Percentiles rank a stretch among this genome's conserved stretches.
Conservation (phyloP, 2,329 filamentous ascomycete genomes). For the Pleomassaria siparia region DNA sequence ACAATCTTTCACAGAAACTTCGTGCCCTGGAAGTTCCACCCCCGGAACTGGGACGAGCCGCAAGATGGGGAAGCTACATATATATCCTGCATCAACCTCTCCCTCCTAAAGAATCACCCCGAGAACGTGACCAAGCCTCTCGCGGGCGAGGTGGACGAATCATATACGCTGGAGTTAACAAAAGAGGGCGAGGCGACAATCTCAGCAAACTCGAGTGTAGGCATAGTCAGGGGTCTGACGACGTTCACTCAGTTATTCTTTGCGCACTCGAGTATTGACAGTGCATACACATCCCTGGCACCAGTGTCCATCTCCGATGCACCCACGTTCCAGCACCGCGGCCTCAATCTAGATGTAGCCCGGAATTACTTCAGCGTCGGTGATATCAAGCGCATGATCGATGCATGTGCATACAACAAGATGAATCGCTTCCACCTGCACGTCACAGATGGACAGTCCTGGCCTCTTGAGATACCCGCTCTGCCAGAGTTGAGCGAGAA, state of each 20-base stretch:
- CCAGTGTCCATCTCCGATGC: constrained; percentile 72
- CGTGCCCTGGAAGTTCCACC: constrained; percentile 76
- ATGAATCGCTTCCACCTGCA: constrained; percentile 82
- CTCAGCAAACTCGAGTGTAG: constrained; percentile 65
- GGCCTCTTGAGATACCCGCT: constrained; percentile 78
- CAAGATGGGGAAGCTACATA: constrained; percentile 44
- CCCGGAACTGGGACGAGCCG: constrained; percentile 66
- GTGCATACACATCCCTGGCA: constrained; percentile 67
- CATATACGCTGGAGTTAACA: constrained; percentile 67
- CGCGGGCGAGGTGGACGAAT: constrained; percentile 70
- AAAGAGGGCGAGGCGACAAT: constrained; percentile 63
- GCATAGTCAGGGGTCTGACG: constrained; percentile 71
- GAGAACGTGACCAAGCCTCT: constrained; percentile 60
- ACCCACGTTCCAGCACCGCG: constrained; percentile 75
- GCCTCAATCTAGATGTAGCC: constrained; percentile 76
- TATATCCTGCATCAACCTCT: constrained; percentile 63
- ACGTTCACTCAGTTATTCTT: constrained; percentile 82
- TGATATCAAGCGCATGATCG: constrained; percentile 73
- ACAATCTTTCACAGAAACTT: constrained; percentile 69
- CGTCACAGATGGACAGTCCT: constrained; percentile 80
- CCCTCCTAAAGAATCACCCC: constrained; percentile 59
- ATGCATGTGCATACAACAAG: constrained; percentile 77
- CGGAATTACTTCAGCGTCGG: constrained; percentile 69
- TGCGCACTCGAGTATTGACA: constrained; percentile 62
- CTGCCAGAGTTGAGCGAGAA: constrained; percentile 71